Conservation (phyloP, 2,329 filamentous ascomycete species). For the Hirsutella minnesotensis region DNA sequence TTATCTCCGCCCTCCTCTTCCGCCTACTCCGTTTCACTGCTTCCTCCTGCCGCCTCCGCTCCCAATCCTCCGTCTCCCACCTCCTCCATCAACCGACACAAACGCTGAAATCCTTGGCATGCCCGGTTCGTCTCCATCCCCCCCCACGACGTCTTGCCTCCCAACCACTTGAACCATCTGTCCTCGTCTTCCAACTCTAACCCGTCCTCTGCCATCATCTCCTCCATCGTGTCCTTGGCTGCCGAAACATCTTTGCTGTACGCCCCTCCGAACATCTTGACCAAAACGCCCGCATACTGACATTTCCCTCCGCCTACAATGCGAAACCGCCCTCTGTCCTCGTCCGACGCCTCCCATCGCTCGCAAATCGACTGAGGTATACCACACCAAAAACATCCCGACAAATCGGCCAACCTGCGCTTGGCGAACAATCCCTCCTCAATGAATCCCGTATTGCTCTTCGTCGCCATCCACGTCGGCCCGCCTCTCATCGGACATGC, state of each 20-base stretch:
- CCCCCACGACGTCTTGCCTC: not conserved
- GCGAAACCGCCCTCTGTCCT: not conserved
- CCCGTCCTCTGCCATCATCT: not conserved
- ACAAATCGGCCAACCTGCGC: not conserved
- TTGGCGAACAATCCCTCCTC: not conserved
- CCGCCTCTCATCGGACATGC: not conserved
- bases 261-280: not conserved
- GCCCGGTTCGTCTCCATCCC: slow-evolving; percentile 1
- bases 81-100: not conserved
- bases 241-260: not conserved
- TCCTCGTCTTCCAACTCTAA: not conserved
- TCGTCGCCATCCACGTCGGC: not conserved
- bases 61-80: too few relatives aligned
- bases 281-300: not conserved
- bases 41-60: too few relatives aligned
- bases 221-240: not conserved
- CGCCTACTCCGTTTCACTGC: too few relatives aligned
- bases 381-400: not conserved
- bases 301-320: not conserved
- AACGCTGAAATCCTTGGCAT: not conserved
- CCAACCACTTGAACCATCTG: not conserved
- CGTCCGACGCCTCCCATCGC: not conserved
- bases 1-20: too few relatives aligned
- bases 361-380: slow-evolving; percentile 1
- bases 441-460: not conserved